Percentiles rank a stretch among this genome's conserved stretches.
These are phyloP conservation scores for Pelargonium fulgidum DNA, from an alignment of 441 rosid species.

Conservation along the genomic window DNA sequence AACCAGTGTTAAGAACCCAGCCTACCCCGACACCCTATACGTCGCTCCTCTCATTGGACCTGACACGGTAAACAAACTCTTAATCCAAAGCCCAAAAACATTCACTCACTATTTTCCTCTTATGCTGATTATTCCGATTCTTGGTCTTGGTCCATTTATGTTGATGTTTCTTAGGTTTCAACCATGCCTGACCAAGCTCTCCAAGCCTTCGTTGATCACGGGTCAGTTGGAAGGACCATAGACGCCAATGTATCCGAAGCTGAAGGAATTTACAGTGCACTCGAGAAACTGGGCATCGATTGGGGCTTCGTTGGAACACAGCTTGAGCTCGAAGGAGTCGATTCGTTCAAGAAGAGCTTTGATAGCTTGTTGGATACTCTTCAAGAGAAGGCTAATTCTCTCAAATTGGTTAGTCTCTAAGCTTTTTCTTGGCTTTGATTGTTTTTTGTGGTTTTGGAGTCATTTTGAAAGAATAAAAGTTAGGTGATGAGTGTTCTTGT, in stretches of 20 bases:
- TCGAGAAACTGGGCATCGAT: slow-evolving; percentile 91
- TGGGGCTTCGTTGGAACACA: slow-evolving; percentile 77
- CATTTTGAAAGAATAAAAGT: slow-evolving; percentile 28
- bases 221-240: slow-evolving; percentile 73
- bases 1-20: slow-evolving; percentile 57
- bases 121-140: not conserved
- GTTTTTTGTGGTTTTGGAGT: not conserved
- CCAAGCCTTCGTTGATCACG: slow-evolving; percentile 86
- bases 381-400: slow-evolving; percentile 90
- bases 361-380: slow-evolving; percentile 85
- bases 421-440: not conserved
- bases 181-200: slow-evolving; percentile 99
- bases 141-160: not conserved
- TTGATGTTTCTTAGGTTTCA: slow-evolving; percentile 49
- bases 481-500: slow-evolving; percentile 19
- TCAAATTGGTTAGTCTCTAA: slow-evolving; percentile 64
- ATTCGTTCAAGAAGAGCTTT: slow-evolving; percentile 86
- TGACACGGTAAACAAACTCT: slow-evolving; percentile 58
- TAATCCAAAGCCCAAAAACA: not conserved
- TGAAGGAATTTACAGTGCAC: slow-evolving; percentile 87
- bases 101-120: not conserved
- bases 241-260: slow-evolving; percentile 84
- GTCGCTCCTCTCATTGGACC: slow-evolving; percentile 92
- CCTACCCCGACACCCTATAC: slow-evolving; percentile 81
- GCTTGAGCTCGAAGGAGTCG: slow-evolving; percentile 88